Evolutionary conservation across 140 eudicot species (phyloP), one percentile per base, ranked within the genome.

Genomic region (Stevia rebaudiana): DNA sequence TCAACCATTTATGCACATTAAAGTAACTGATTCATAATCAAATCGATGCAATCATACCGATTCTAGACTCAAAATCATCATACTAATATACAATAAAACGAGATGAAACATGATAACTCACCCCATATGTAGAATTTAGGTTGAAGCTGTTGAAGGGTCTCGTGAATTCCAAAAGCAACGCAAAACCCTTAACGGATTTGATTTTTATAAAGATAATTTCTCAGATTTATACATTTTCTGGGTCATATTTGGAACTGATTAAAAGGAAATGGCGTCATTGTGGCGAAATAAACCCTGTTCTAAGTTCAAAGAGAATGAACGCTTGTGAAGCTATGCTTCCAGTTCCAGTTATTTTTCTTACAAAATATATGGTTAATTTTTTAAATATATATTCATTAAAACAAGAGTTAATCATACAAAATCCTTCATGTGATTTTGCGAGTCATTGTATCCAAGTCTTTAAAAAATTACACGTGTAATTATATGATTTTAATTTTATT

Each of bases 111-210:
- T 25, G 54, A 23, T 36, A 19, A 24, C 54, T 2, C 33, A 61
- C 75, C 63, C 64, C 69, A 71, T 61, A 17, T 22, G 33, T 48
- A 6, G 18, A 69, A 48, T 70, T 23, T 47, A 47, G 69, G 69
- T 61, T 36, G 62, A 60, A 48, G 15, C 15, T 24, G 58, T 54
- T 15, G 41, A 42, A 19, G 57, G 42, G 15, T 52, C 17, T 37
- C 39, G 52, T 48, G 46, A 23, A 61, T 28, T 41, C 30, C 21
- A 53, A 40, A 72, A 64, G 31, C 10, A 41, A 35, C 35, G 12
- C 39, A 28, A 63, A 35, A 63, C 39, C 71, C 71, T 30, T 30
- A 53, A 63, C 8, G 48, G 3, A n/a, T 33, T 70, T 60, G 40
- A 47, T 70, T 3, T 59, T 58, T 23, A 42, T 15, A 28, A 3